Percentiles rank a stretch among this genome's conserved stretches.
Conservation (phyloP, 108 stramenopile genomes). For the Skeletonema grethae region DNA sequence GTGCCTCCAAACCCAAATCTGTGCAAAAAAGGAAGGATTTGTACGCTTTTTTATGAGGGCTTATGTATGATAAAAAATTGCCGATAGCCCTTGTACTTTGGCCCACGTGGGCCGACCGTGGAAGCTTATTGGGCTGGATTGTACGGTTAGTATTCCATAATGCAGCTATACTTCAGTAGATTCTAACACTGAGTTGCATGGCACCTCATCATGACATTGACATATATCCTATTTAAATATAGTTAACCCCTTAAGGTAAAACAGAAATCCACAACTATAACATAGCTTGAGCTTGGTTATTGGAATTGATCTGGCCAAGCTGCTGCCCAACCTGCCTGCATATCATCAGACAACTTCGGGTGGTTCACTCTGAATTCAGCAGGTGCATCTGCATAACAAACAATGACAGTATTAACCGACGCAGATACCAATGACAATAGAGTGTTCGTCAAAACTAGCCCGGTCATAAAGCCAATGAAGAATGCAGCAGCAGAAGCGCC, state of each 20-base stretch:
- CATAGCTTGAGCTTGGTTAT: slow-evolving; percentile 15
- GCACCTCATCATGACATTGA: too few species aligned
- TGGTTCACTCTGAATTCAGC: slow-evolving; percentile 62
- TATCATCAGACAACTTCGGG: slow-evolving; percentile 57
- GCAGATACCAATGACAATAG: slow-evolving; percentile 64
- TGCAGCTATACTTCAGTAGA: too few species aligned
- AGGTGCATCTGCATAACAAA: slow-evolving; percentile 87
- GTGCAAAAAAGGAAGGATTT: too few species aligned
- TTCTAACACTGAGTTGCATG: too few species aligned
- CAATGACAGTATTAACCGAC: slow-evolving; percentile 82
- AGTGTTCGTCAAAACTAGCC: slow-evolving; percentile 50
- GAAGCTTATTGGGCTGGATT: too few species aligned
- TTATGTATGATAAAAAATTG: too few species aligned
- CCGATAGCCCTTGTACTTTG: too few species aligned
- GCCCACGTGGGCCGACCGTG: too few species aligned
- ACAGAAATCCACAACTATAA: neutral
- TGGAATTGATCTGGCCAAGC: slow-evolving; percentile 68
- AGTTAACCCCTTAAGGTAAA: neutral
- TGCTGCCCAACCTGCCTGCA: slow-evolving; percentile 68
- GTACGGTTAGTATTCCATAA: too few species aligned
- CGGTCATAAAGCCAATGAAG: slow-evolving; percentile 49
- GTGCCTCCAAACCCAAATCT: too few species aligned
- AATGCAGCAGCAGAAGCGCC: slow-evolving; percentile 48
- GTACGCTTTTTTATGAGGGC: too few species aligned
- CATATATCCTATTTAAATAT: too few species aligned